phyloP scores from a whole-genome alignment of 257 asterid species.

The Rubia yunnanensis region DNA sequence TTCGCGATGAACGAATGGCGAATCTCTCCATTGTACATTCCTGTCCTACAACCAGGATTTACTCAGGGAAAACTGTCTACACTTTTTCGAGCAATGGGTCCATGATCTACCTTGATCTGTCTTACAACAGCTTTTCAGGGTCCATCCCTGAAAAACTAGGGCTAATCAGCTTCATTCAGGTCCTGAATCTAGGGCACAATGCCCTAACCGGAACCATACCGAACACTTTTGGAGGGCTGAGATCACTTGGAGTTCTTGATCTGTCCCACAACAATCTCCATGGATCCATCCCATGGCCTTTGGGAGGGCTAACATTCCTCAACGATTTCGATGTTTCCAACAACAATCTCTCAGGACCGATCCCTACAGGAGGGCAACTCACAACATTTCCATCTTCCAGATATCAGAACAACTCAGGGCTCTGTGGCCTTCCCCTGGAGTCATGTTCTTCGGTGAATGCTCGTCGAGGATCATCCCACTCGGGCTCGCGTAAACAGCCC shows the following conservation, averaged over 20 bases:
- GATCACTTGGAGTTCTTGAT: constrained; percentile 70
- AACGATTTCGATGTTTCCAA: constrained; percentile 90
- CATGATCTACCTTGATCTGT: constrained; percentile 82
- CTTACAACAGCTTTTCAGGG: constrained; percentile 68
- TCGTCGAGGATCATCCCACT: too few species aligned
- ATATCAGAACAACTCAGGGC: constrained; percentile 72
- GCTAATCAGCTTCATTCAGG: constrained; percentile 59
- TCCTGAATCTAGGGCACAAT: constrained; percentile 82
- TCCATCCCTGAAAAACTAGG: constrained; percentile 60
- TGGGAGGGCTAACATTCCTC: constrained; percentile 69
- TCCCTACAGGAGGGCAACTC: constrained; percentile 81
- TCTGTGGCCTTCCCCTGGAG: constrained; percentile 79
- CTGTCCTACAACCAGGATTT: constrained; percentile 71
- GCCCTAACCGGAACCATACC: constrained; percentile 61
- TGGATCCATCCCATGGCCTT: constrained; percentile 67
- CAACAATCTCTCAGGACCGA: constrained; percentile 58
- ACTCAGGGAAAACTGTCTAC: constrained; percentile 62
- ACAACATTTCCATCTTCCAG: constrained; percentile 78
- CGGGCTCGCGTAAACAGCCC: constrained; percentile 28
- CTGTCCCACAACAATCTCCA: constrained; percentile 63
- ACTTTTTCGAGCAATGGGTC: constrained; percentile 69
- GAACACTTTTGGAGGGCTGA: constrained; percentile 59
- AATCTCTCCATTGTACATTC: constrained; percentile 69
- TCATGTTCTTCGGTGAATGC: constrained; percentile 37
- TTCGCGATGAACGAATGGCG: constrained; percentile 49